Percentiles rank a stretch among this genome's conserved stretches.
phyloP scores from a whole-genome alignment of 2,329 filamentous ascomycete species.

The Penicillium sp. region DNA sequence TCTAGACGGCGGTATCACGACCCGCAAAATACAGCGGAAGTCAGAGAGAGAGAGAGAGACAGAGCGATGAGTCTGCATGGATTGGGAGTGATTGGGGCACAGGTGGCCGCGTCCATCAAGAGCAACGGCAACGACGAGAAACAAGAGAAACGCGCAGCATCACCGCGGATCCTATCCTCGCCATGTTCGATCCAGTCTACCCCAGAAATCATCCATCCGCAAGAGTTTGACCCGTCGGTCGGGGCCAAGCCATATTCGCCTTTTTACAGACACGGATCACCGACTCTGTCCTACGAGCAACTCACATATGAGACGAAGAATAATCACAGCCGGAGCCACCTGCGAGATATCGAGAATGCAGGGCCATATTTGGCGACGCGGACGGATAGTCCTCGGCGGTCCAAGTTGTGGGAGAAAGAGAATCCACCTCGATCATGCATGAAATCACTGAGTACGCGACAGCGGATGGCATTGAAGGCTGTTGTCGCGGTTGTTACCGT shows the following conservation, averaged over 20 bases:
- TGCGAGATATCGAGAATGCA: slow-evolving; percentile 40
- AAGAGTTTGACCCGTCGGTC: slow-evolving; percentile 44
- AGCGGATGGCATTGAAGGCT: slow-evolving; percentile 45
- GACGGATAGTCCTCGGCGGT: slow-evolving; percentile 29
- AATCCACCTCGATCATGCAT: slow-evolving; percentile 41
- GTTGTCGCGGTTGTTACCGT: slow-evolving; percentile 47
- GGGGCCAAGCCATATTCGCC: slow-evolving; percentile 49
- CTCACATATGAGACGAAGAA: slow-evolving; percentile 31
- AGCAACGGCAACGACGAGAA: slow-evolving; percentile 23
- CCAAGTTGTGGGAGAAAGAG: slow-evolving; percentile 41
- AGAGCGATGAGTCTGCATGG: slow-evolving; percentile 29
- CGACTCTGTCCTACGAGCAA: slow-evolving; percentile 31
- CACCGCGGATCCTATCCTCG: slow-evolving; percentile 14
- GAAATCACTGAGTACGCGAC: slow-evolving; percentile 36
- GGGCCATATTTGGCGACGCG: slow-evolving; percentile 20
- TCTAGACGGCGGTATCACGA: slow-evolving; percentile 4
- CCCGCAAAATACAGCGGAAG: neutral
- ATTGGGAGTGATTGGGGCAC: slow-evolving; percentile 31
- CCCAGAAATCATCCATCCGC: slow-evolving; percentile 13
- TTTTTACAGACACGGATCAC: slow-evolving; percentile 48
- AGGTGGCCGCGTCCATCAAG: slow-evolving; percentile 30
- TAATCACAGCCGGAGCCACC: slow-evolving; percentile 16
- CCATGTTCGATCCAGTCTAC: slow-evolving; percentile 24
- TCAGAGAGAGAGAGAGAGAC: neutral
- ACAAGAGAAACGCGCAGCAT: slow-evolving; percentile 5